phyloP scores from a whole-genome alignment of 2,329 filamentous ascomycete species.

The Cadophora luteo-olivacea region DNA sequence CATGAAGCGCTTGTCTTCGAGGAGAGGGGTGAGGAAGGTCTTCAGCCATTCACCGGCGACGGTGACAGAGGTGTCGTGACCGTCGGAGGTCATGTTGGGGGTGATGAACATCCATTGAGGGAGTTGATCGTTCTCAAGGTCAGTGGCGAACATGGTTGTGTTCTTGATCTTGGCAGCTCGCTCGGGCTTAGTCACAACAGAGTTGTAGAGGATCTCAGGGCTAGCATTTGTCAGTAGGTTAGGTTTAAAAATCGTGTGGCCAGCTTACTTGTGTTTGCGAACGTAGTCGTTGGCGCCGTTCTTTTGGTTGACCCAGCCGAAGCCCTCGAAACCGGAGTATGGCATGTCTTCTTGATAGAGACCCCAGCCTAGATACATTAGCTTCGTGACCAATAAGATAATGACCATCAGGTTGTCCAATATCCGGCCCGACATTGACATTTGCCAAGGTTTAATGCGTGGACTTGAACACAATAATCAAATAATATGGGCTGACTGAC shows the following conservation, averaged over 20 bases:
- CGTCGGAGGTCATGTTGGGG: conserved; percentile 78
- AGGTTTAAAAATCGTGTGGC: neutral
- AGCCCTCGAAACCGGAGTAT: conserved; percentile 74
- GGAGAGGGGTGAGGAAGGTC: conserved; percentile 72
- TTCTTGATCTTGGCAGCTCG: conserved; percentile 78
- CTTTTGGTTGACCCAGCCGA: conserved; percentile 66
- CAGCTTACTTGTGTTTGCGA: conserved; percentile 75
- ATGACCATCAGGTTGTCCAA: too few relatives aligned
- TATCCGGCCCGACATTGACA: too few relatives aligned
- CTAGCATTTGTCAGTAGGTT: conserved; percentile 21
- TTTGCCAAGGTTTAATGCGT: too few relatives aligned
- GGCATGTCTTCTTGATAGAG: conserved; percentile 82
- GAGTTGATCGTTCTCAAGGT: conserved; percentile 66
- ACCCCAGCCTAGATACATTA: conserved; percentile 55
- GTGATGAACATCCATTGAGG: conserved; percentile 65
- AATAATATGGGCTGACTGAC: too few relatives aligned
- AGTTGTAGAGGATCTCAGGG: conserved; percentile 68
- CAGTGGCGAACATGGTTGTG: conserved; percentile 70
- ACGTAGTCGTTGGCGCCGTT: conserved; percentile 78
- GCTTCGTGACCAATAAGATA: too few relatives aligned
- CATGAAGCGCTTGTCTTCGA: conserved; percentile 74
- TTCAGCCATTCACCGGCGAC: conserved; percentile 72
- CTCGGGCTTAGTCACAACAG: conserved; percentile 62
- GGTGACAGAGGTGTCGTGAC: conserved; percentile 75
- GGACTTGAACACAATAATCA: too few relatives aligned